Evolutionary conservation across 768 basidiomycete species (phyloP).

Genomic region (Pisolithus albus): DNA sequence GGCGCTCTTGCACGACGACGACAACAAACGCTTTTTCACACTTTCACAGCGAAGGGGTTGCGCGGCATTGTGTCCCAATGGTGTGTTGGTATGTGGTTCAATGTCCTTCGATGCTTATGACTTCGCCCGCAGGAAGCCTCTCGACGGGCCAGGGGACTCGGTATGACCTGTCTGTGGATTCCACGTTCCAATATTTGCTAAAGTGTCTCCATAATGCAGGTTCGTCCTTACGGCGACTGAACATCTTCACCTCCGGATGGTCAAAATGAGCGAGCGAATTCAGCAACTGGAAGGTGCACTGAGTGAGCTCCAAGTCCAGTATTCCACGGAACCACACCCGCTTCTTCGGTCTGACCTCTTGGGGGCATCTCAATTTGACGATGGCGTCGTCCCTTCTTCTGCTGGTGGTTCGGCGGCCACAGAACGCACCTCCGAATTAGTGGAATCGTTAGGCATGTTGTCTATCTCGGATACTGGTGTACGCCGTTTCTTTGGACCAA

Average conservation of each 20-base stretch:
- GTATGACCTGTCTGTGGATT: conserved; percentile 25
- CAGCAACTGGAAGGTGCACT: conserved; percentile 58
- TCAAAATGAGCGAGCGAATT: conserved; percentile 47
- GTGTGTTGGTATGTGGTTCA: conserved; percentile 29
- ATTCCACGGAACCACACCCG: conserved; percentile 51
- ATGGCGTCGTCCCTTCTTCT: conserved; percentile 17
- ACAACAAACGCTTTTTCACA: background rate
- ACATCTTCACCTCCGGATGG: conserved; percentile 53
- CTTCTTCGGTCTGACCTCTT: conserved; percentile 50
- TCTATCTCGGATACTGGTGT: conserved; percentile 55
- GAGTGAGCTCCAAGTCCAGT: conserved; percentile 40
- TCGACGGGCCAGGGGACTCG: conserved; percentile 76
- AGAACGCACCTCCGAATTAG: conserved; percentile 32
- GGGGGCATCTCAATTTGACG: conserved; percentile 20
- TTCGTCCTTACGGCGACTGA: conserved; percentile 62
- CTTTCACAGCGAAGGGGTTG: conserved; percentile 53
- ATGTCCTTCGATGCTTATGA: background rate
- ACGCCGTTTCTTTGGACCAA: conserved; percentile 58
- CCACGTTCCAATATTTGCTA: background rate
- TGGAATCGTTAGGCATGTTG: conserved; percentile 55
- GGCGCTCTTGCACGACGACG: background rate
- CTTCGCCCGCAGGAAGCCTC: conserved; percentile 44
- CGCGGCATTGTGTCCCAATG: conserved; percentile 65
- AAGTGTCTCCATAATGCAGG: conserved; percentile 17
- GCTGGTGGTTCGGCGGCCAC: conserved; percentile 20